phyloP scores from a whole-genome alignment of 257 asterid genomes.

The Cordia subcordata region DNA sequence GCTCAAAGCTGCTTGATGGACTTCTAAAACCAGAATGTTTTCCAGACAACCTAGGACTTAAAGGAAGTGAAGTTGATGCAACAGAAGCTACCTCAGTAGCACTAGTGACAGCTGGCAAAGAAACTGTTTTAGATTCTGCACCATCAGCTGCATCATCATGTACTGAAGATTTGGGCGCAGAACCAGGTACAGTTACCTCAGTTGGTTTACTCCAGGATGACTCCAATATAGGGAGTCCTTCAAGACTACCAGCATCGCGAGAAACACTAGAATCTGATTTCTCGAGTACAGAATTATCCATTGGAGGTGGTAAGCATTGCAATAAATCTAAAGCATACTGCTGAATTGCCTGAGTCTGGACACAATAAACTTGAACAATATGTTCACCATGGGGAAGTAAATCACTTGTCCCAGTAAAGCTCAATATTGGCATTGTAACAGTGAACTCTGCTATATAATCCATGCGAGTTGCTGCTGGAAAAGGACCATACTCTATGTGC shows the following conservation, averaged over 20 bases:
- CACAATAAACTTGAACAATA: conserved; percentile 88
- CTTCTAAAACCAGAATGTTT: conserved; percentile 64
- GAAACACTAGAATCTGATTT: conserved; percentile 54
- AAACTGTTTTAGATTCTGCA: conserved; percentile 43
- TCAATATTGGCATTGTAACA: conserved; percentile 93
- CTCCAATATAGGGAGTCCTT: conserved; percentile 43
- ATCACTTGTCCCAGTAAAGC: conserved; percentile 92
- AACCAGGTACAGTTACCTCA: conserved; percentile 48
- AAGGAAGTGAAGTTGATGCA: conserved; percentile 58
- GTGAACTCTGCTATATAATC: conserved; percentile 90
- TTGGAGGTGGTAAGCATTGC: conserved; percentile 85
- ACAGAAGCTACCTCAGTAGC: conserved; percentile 39
- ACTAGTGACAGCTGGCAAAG: conserved; percentile 32
- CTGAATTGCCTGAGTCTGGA: conserved; percentile 98
- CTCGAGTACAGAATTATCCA: conserved; percentile 50
- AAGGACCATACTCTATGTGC: conserved; percentile 85
- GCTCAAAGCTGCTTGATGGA: conserved; percentile 54
- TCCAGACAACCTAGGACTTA: conserved; percentile 74
- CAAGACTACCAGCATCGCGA: conserved; percentile 40
- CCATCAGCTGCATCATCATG: conserved; percentile 49
- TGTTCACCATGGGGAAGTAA: conserved; percentile 79
- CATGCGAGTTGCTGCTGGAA: conserved; percentile 77
- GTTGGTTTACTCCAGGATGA: conserved; percentile 40
- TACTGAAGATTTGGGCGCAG: conserved; percentile 45
- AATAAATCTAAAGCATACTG: conserved; percentile 90